Base-by-base conservation (phyloP, 2,329 filamentous ascomycete species). In the Xenoacremonium recifei region DNA sequence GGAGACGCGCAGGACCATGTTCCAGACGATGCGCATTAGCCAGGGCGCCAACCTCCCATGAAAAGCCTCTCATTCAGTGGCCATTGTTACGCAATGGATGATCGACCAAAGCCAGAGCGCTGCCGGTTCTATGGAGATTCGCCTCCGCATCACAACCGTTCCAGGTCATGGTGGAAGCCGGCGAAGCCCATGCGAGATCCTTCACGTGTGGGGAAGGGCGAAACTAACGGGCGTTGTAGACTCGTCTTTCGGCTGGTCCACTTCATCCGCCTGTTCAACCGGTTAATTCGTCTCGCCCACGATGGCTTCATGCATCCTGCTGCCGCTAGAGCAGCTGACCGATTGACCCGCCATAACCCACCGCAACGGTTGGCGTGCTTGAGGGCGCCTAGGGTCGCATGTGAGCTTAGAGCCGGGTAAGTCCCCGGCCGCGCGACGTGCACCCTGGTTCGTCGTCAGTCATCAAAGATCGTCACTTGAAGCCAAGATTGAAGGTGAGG, bases 341-440 rank as follows among this genome's bases (percentile, higher is more conserved):
- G 29, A 31, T 31, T 9, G 29, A 31, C 29, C 29, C 29, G 29
- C 29, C 29, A 7, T 9, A n/a, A 31, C 29, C 29, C 29, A 31
- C 29, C 6, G n/a, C 29, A 11, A 15, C 29, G 29, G n/a, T 31
- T 31, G 29, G 29, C 29, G 29, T 31, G 17, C n/a, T 27, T 31
- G 7, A 31, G 29, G 29, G 29, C 29, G n/a, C 29, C 29, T n/a
- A 9, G 29, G 29, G n/a, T 15, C 29, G n/a, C 29, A 10, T 15
- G 37, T 21, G 20, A 25, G 16, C n/a, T 27, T 44, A 61, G 29
- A 59, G 51, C 20, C 62, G 58, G 19, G 47, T 57, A 17, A 64
- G 55, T 33, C 62, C 61, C 11, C 62, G 62, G n/a, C 62, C 62
- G 40, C 62, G 58, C 29, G 58, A 63, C 35, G 61, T 51, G 40